Base-by-base conservation (phyloP, 2,329 filamentous ascomycete species). In the Alternaria burnsii region DNA sequence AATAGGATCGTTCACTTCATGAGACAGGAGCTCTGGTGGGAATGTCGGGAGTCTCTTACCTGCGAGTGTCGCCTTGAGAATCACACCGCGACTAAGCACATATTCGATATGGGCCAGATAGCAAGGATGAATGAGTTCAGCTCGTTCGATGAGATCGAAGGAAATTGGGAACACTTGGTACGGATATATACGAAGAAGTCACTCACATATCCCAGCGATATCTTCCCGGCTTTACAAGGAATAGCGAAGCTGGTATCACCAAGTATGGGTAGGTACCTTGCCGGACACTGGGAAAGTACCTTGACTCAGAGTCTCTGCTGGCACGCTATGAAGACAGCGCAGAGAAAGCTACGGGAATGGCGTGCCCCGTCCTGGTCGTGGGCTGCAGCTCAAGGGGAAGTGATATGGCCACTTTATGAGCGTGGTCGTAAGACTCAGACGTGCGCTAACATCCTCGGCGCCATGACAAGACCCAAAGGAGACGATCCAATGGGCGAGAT, bases 301-400 rank as follows among this genome's bases (percentile, higher is more conserved):
- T 38, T 61, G 14, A 6, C 36, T 0, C 2, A 32, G 5, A 56
- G 43, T 26, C 51, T 61, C 8, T 38, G 51, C 4, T 64, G 61
- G 61, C 5, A 22, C 10, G 5, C 16, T 12, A 1, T 20, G 3
- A 16, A 10, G 20, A 11, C 9, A 41, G 14, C 14, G 12, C 22
- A n/a, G 1, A n/a, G 28, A 4, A 32, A 48, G 42, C 30, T 22
- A 1, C 5, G 12, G 8, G 24, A 34, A 32, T 64, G 58, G 59
- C 50, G 52, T 10, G 59, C 56, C 18, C 58, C 61, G 3, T 58
- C 51, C 10, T 59, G 59, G 56, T 65, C 62, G 0, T 65, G 59
- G 62, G 59, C 59, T 32, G 50, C 55, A 8, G 34, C 30, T 14
- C 22, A 32, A 20, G 28, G 8, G 2, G 6, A 8, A 20, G 51